Base-by-base conservation (phyloP, 257 asterid genomes). In the Solanum neorickii region DNA sequence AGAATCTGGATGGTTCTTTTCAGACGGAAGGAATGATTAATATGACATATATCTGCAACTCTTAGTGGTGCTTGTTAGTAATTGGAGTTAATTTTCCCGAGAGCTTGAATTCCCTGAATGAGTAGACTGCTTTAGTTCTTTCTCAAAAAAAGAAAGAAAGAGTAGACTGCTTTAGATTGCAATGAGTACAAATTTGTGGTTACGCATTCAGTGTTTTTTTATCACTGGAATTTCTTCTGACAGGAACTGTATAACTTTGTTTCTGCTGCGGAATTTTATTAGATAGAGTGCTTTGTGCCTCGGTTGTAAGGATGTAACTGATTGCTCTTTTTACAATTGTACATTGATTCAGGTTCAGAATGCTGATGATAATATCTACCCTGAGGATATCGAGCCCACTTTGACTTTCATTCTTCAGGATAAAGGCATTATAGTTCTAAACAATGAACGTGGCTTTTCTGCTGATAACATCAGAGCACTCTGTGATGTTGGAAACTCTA, bases 401-500 rank as follows among this genome's bases (percentile, higher is more conserved):
- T 89, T 97, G 70, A 91, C 93, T 31, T 97, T 97, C 93, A 92
- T 97, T 87, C 98, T 97, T 90, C 94, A 92, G 89, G 97, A 95
- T 87, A 92, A 90, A 90, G 94, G 95, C 89, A 92, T 97, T 89
- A 86, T 92, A 65, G 95, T 94, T 86, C 92, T 97, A 88, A 97
- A 97, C 89, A 97, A 97, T 65, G 99, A 97, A 93, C 92, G 90
- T 60, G 99, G 99, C 65, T 97, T 97, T 91, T 93, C 93, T 56
- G 95, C 91, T 56, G 91, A 91, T 75, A 96, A 97, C 91, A 93
- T 97, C 84, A 94, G 95, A 89, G 98, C 99, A 37, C 98, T 97
- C 87, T 97, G 99, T 84, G 99, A 97, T 89, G 95, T 97, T 86
- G 99, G 99, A 84, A 97, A 94, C 91, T 97, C 99, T 47, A 95